phyloP scores from a whole-genome alignment of 1,284 basidiomycete genomes.

The Ceratobasidium sp. region DNA sequence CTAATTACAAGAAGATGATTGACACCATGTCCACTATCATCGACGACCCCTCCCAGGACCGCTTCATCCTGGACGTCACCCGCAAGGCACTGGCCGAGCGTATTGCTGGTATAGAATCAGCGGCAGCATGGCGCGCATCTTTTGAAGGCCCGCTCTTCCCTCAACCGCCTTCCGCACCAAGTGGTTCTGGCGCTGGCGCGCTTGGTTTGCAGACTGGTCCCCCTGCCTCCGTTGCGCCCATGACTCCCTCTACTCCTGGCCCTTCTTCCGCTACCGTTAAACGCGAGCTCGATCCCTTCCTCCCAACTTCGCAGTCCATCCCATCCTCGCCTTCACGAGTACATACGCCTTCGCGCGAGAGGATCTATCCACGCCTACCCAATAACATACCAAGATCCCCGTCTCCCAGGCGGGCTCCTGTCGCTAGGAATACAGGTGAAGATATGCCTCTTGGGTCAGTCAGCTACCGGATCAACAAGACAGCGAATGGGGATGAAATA shows the following conservation, averaged over 20 bases:
- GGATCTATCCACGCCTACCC: conserved; percentile 25
- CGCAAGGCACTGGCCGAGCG: not conserved
- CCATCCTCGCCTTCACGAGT: conserved; percentile 8
- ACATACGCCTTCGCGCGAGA: conserved; percentile 25
- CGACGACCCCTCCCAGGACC: conserved; percentile 16
- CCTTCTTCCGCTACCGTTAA: not conserved
- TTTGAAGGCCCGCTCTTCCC: not conserved
- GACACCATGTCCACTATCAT: conserved; percentile 20
- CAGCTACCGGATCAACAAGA: not conserved
- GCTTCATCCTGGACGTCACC: not conserved
- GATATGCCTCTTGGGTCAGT: not conserved
- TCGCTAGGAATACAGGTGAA: not conserved
- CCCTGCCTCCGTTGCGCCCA: conserved; percentile 5
- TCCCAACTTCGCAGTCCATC: not conserved
- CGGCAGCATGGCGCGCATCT: conserved; percentile 2
- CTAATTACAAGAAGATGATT: conserved; percentile 22
- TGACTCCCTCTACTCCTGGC: conserved; percentile 28
- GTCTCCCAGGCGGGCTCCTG: conserved; percentile 8
- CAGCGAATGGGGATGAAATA: not conserved
- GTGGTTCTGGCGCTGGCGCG: conserved; percentile 2
- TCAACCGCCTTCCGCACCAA: not conserved
- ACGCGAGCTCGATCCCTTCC: not conserved
- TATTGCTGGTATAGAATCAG: conserved; percentile 17
- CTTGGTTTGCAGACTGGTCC: conserved; percentile 26
- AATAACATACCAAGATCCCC: conserved; percentile 6